These are phyloP conservation scores for Aspergillus ustus DNA, from an alignment of 2,329 filamentous ascomycete genomes.

Conservation along the genomic window DNA sequence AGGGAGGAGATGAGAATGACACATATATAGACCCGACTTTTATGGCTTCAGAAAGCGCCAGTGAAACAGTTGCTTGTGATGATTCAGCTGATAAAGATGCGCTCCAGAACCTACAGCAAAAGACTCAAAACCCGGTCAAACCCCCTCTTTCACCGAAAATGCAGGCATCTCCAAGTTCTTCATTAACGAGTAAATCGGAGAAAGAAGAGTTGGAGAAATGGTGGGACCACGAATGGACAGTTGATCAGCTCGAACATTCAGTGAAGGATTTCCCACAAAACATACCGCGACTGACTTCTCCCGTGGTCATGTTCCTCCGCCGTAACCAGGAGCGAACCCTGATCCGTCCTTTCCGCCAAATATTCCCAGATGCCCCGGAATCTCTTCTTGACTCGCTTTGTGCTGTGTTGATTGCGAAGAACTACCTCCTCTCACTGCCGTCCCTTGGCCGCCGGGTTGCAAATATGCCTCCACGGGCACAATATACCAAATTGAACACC, in stretches of 20 bases:
- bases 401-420: slow-evolving; percentile 42
- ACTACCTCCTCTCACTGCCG: slow-evolving; percentile 42
- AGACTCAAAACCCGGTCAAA: slow-evolving; percentile 27
- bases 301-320: slow-evolving; percentile 44
- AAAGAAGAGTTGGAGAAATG: slow-evolving; percentile 37
- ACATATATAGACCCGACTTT: slow-evolving; percentile 34
- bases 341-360: slow-evolving; percentile 39
- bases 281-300: slow-evolving; percentile 43
- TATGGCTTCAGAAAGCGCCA: slow-evolving; percentile 31
- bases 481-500: slow-evolving; percentile 33
- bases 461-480: slow-evolving; percentile 23
- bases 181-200: slow-evolving; percentile 29
- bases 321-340: slow-evolving; percentile 42
- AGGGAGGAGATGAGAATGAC: slow-evolving; percentile 31
- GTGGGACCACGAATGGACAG: slow-evolving; percentile 47
- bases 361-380: slow-evolving; percentile 41
- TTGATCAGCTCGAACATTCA: slow-evolving; percentile 44
- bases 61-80: slow-evolving; percentile 33
- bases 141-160: slow-evolving; percentile 21
- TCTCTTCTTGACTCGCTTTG: slow-evolving; percentile 43
- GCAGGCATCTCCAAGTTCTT: slow-evolving; percentile 23
- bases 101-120: slow-evolving; percentile 23
- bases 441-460: slow-evolving; percentile 30
- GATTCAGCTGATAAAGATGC: slow-evolving; percentile 25
- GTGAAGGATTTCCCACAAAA: slow-evolving; percentile 41